phyloP scores from a whole-genome alignment of 306 rosid genomes.

The Cyamopsis tetragonoloba region DNA sequence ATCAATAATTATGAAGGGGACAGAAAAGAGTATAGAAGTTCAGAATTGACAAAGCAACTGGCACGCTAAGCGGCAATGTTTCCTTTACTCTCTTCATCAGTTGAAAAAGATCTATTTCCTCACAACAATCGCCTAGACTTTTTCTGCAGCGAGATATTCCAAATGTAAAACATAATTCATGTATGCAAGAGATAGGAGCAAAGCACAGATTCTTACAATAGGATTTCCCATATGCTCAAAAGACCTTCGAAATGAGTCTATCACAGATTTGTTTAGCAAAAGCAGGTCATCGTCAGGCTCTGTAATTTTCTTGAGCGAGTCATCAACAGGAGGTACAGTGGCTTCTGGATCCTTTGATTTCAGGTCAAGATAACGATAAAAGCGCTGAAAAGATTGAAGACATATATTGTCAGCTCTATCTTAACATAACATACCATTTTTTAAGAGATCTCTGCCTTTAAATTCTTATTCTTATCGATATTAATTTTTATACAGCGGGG shows the following conservation, averaged over 20 bases:
- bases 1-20: too few species aligned
- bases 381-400: conserved; percentile 56
- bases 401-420: conserved; percentile 17
- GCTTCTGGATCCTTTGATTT: conserved; percentile 76
- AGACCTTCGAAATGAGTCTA: conserved; percentile 39
- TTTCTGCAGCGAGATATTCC: conserved; percentile 47
- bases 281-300: conserved; percentile 60
- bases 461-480: background rate
- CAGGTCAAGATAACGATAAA: conserved; percentile 60
- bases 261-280: conserved; percentile 43
- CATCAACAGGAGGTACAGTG: conserved; percentile 72
- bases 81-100: conserved; percentile 39
- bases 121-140: conserved; percentile 43
- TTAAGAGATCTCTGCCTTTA: background rate
- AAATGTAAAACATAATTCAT: background rate
- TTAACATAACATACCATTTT: background rate
- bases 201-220: conserved; percentile 34
- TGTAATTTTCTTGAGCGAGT: conserved; percentile 69
- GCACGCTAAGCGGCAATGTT: conserved; percentile 38
- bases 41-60: too few species aligned
- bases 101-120: conserved; percentile 35
- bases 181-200: background rate
- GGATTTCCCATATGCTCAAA: conserved; percentile 66
- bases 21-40: too few species aligned
- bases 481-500: background rate